A percentile compares a stretch with the other conserved stretches of the same genome.
Evolutionary conservation across 2,329 filamentous ascomycete genomes (phyloP).

Genomic region (Fusarium illudens): DNA sequence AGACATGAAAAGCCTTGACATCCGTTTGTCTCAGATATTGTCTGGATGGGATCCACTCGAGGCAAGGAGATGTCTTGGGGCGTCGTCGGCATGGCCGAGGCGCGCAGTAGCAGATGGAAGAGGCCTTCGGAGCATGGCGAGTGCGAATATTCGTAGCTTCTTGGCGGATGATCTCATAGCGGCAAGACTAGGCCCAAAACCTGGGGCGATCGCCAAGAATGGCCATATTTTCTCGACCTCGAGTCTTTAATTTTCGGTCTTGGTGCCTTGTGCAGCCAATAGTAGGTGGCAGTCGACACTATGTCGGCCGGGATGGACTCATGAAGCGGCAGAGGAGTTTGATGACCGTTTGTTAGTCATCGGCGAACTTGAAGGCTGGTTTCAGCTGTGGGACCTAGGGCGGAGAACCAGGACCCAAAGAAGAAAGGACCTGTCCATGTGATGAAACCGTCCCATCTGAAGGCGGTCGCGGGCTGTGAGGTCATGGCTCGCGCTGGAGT

Average conservation of each 20-base stretch:
- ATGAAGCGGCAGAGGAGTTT: background rate
- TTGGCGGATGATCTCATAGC: slow-evolving; percentile 39
- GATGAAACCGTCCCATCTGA: slow-evolving; percentile 6
- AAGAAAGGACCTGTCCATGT: slow-evolving; percentile 28
- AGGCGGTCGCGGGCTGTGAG: background rate
- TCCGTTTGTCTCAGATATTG: slow-evolving; percentile 10
- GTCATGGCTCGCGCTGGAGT: background rate
- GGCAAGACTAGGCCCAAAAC: slow-evolving; percentile 32
- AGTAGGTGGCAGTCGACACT: background rate
- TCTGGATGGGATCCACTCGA: slow-evolving; percentile 2
- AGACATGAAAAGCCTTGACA: background rate
- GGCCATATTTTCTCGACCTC: slow-evolving; percentile 13
- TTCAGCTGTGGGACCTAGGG: slow-evolving; percentile 28
- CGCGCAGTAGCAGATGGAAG: background rate
- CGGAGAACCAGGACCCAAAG: slow-evolving; percentile 30
- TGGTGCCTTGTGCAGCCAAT: slow-evolving; percentile 25
- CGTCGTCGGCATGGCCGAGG: slow-evolving; percentile 23
- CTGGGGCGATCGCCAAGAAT: slow-evolving; percentile 28
- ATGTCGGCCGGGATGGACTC: slow-evolving; percentile 34
- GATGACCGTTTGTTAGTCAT: slow-evolving; percentile 13
- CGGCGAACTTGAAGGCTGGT: slow-evolving; percentile 17
- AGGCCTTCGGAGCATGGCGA: background rate
- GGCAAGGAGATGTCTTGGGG: background rate
- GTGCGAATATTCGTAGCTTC: slow-evolving; percentile 3
- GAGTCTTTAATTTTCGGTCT: slow-evolving; percentile 4